phyloP scores from a whole-genome alignment of 805 yeast species.

The Saccharomycopsis microspora region DNA sequence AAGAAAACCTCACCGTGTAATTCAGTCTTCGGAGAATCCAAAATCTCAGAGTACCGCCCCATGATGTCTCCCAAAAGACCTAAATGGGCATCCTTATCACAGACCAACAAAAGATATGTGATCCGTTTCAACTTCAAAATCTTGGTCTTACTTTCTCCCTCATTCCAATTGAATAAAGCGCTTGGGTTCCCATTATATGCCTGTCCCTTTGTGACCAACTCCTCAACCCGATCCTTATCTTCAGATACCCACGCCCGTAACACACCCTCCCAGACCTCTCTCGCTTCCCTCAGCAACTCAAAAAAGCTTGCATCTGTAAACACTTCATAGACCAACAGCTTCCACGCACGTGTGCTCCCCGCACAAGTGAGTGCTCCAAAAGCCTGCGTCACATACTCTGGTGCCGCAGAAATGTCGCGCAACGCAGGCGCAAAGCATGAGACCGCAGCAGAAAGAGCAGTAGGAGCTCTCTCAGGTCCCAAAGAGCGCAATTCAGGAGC shows the following conservation, averaged over 20 bases:
- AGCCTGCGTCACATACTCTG: conserved; percentile 19
- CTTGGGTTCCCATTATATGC: conserved; percentile 40
- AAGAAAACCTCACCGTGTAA: conserved; percentile 36
- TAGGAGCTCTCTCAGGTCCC: no score
- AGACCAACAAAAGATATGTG: conserved; percentile 49
- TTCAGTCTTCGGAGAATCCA: conserved; percentile 24
- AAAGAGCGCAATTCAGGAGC: no score
- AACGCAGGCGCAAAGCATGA: conserved; percentile 23
- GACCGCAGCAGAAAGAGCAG: no score
- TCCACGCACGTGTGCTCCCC: conserved; percentile 35
- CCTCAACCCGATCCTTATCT: conserved; percentile 51
- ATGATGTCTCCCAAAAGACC: conserved; percentile 38
- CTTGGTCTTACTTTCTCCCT: conserved; percentile 48
- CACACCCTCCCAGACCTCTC: conserved; percentile 41
- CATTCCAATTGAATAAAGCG: conserved; percentile 64
- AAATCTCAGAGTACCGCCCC: conserved; percentile 31
- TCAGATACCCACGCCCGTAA: conserved; percentile 51
- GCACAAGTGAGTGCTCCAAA: conserved; percentile 5
- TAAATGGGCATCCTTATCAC: conserved; percentile 45
- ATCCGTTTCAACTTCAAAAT: conserved; percentile 47
- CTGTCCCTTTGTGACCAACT: conserved; percentile 36
- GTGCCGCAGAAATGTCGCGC: no score
- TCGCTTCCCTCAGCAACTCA: conserved; percentile 20
- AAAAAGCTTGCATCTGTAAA: conserved; percentile 55
- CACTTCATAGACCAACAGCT: conserved; percentile 46